Conservation (phyloP, 345 rosid genomes). For the Populus simonii region DNA sequence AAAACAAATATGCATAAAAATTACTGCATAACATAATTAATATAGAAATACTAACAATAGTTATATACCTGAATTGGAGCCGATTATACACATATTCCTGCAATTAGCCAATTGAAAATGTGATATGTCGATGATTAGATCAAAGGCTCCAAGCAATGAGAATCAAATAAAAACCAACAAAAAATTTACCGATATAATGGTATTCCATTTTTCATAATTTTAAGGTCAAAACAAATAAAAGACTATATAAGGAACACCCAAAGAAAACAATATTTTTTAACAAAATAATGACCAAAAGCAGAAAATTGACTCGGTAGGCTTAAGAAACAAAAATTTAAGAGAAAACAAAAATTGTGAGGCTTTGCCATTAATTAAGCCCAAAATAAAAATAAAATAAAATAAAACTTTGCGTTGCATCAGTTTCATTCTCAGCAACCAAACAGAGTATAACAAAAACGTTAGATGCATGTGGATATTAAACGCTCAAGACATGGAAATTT, state of each 20-base stretch:
- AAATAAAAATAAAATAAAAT: background rate
- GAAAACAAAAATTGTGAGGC: background rate
- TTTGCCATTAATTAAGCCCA: background rate
- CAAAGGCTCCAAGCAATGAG: background rate
- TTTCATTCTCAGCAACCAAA: conserved; percentile 7
- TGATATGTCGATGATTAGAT: background rate
- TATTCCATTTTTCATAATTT: background rate
- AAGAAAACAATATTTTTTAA: background rate
- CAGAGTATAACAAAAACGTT: background rate
- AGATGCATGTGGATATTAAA: background rate
- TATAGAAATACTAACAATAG: background rate
- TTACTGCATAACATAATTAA: background rate
- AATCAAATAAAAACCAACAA: background rate
- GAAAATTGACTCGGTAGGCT: background rate
- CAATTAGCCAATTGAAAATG: conserved; percentile 12
- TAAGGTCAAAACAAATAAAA: conserved; percentile 9
- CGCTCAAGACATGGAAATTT: background rate
- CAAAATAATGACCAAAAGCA: background rate
- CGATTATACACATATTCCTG: conserved; percentile 95
- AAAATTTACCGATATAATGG: background rate
- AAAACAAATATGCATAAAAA: background rate
- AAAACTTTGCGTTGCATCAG: background rate
- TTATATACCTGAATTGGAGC: conserved; percentile 73
- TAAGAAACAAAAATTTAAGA: background rate
- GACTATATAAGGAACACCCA: conserved; percentile 6